Conservation (phyloP, 2,329 filamentous ascomycete genomes). For the Fusarium secorum region DNA sequence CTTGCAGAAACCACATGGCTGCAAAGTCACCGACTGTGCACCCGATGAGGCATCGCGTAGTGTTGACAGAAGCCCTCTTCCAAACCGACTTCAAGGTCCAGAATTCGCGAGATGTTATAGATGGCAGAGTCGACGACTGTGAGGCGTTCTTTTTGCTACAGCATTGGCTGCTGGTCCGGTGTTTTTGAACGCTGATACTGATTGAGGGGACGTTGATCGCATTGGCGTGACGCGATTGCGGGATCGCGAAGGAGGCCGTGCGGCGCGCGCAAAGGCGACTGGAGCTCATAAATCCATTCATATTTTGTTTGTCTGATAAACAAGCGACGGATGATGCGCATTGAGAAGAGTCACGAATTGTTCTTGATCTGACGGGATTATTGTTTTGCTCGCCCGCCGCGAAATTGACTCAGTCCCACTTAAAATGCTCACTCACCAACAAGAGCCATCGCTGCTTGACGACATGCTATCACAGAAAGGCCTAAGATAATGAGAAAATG, state of each 20-base stretch:
- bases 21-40: conserved; percentile 65
- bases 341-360: rapidly evolving
- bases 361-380: neutral
- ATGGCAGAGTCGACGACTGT: neutral
- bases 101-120: conserved; percentile 33
- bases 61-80: conserved; percentile 62
- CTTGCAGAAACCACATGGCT: conserved; percentile 63
- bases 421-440: neutral
- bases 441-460: neutral
- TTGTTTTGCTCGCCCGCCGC: neutral
- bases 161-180: conserved; percentile 20
- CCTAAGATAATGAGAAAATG: too few relatives aligned
- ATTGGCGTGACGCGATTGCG: neutral
- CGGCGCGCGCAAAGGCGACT: neutral
- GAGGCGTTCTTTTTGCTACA: conserved; percentile 6
- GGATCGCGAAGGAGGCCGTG: neutral
- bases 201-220: neutral
- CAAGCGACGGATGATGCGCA: rapidly evolving
- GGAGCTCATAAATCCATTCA: rapidly evolving
- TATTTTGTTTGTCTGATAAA: rapidly evolving
- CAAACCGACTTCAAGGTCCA: conserved; percentile 51
- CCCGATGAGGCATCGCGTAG: conserved; percentile 61
- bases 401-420: conserved; percentile 28
- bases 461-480: too few relatives aligned
- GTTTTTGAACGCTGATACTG: neutral